Base-by-base conservation (phyloP, 2,329 filamentous ascomycete genomes). In the Orbilia ellipsospora region DNA sequence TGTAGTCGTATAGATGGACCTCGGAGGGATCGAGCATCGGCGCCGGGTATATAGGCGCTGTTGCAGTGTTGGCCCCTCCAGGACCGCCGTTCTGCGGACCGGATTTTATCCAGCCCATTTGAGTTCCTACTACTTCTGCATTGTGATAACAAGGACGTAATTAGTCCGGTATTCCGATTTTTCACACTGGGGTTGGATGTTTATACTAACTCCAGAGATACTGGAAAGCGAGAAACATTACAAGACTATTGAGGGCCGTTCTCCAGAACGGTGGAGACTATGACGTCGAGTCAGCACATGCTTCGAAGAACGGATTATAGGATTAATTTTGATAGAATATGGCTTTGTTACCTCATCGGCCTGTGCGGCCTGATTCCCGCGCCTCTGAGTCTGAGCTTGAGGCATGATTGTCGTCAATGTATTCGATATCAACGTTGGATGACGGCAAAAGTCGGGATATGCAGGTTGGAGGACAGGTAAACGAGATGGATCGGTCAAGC, bases 1-100 rank as follows among this genome's bases (percentile, higher is more conserved):
- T 82, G 79, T 86, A 91, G 81, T 90, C 84, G 73, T 82, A 84
- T 81, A 89, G 93, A 16, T 89, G 83, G 28, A 90, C 89, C 65
- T 92, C 88, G 18, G 84, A 84, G 60, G 83, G 86, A 31, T 84
- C 84, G 79, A 87, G 88, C 63, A 84, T 83, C 52, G 87, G 84
- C 20, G 88, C 85, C 74, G 84, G 84, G 77, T 89, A 83, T 15
- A 84, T 78, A 55, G 72, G 72, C 66, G 87, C 84, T 72, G 72
- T 73, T 7, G 6, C 28, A 2, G 2, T 20, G 16, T 28, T 28
- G 12, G 18, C 5, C 28, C 15, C 36, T 15, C 55, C 55, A 13
- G n/a, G 36, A 12, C 10, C 55, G 4, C 10, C 55, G 15, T 18
- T 28, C 40, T 45, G 16, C 26, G 63, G 36, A 16, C 87, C 84